phyloP scores from a whole-genome alignment of 345 rosid genomes.

The Combretum micranthum region DNA sequence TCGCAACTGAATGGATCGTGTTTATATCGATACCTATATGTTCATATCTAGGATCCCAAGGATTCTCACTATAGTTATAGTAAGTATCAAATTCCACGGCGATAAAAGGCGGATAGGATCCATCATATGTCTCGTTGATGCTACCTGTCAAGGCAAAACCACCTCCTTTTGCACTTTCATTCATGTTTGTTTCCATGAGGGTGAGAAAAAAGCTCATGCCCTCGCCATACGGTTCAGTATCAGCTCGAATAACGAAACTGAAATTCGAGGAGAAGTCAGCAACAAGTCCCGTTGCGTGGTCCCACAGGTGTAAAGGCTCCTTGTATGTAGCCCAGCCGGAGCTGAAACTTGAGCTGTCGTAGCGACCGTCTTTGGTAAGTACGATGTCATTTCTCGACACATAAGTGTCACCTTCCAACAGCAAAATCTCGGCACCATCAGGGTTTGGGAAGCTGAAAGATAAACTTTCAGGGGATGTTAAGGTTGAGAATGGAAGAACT shows the following conservation, averaged over 20 bases:
- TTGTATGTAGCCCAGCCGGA: constrained; percentile 7
- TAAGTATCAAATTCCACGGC: constrained; percentile 14
- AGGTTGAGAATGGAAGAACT: too few relatives aligned
- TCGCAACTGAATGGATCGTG: background rate
- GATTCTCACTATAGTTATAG: background rate
- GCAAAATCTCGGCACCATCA: too few relatives aligned
- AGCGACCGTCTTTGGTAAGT: background rate
- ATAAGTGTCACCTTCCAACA: background rate
- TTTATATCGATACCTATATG: constrained; percentile 2
- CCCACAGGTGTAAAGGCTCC: constrained; percentile 9
- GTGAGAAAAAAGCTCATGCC: constrained; percentile 17
- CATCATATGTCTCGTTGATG: background rate
- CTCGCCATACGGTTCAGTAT: background rate
- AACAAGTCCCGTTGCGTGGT: background rate
- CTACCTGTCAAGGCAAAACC: background rate
- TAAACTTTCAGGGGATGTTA: too few relatives aligned
- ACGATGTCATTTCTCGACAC: background rate
- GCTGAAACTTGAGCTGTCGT: background rate
- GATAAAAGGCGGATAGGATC: constrained; percentile 3
- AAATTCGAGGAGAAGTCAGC: constrained; percentile 14
- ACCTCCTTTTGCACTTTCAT: background rate
- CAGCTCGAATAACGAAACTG: constrained; percentile 8
- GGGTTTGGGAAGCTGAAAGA: too few relatives aligned
- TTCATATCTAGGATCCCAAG: background rate
- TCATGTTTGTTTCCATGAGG: background rate